Percentiles rank a stretch among this genome's conserved stretches.
Conservation (phyloP, 495 filamentous ascomycete species). For the Penicillium dipodomyicola region DNA sequence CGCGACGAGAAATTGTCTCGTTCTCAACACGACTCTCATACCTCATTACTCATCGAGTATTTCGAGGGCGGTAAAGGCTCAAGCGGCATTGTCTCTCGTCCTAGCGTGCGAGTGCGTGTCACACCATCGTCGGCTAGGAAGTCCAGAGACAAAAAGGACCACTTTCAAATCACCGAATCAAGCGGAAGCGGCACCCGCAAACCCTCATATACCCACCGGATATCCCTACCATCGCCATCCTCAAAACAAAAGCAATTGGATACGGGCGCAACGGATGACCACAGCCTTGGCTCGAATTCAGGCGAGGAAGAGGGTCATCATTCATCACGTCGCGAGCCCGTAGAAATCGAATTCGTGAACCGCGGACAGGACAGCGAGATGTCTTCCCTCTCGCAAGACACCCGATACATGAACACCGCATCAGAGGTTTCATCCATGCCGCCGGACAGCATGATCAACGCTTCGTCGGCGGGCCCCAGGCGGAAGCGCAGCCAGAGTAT, state of each 20-base stretch:
- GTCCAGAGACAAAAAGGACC: slow-evolving; percentile 54
- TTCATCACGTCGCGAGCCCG: slow-evolving; percentile 61
- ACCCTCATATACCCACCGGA: slow-evolving; percentile 64
- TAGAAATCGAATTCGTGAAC: slow-evolving; percentile 80
- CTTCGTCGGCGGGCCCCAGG: slow-evolving; percentile 43
- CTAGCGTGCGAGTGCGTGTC: slow-evolving; percentile 92
- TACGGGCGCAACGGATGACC: slow-evolving; percentile 47
- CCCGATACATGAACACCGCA: slow-evolving; percentile 55
- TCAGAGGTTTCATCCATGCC: slow-evolving; percentile 93
- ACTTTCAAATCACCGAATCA: slow-evolving; percentile 79
- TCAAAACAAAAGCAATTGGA: slow-evolving; percentile 49
- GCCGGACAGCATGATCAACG: slow-evolving; percentile 85
- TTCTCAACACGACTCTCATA: slow-evolving; percentile 67
- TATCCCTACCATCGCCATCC: slow-evolving; percentile 55
- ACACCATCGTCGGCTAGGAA: slow-evolving; percentile 70
- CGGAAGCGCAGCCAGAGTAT: slow-evolving; percentile 59
- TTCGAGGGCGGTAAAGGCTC: slow-evolving; percentile 82
- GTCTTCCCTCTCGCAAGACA: slow-evolving; percentile 58
- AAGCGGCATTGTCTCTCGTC: slow-evolving; percentile 60
- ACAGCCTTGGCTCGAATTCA: slow-evolving; percentile 63
- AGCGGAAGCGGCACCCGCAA: slow-evolving; percentile 54
- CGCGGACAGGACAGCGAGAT: slow-evolving; percentile 56
- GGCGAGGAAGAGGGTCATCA: slow-evolving; percentile 74
- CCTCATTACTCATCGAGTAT: slow-evolving; percentile 95
- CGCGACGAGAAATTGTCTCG: slow-evolving; percentile 49